Conservation (phyloP, 2,329 filamentous ascomycete genomes). For the Neophaeococcomyces mojaviensis region DNA sequence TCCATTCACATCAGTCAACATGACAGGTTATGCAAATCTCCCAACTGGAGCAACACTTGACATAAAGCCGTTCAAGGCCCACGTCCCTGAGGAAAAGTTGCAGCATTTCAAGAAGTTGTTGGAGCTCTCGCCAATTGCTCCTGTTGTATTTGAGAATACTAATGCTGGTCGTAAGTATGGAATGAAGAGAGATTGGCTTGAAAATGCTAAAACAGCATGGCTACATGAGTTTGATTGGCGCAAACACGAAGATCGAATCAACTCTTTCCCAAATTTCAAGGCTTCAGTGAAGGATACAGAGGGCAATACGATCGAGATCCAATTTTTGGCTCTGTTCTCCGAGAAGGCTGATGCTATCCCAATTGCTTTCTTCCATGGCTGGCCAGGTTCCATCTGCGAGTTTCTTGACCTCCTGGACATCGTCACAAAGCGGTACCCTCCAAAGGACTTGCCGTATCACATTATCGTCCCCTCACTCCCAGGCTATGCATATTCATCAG, state of each 20-base stretch:
- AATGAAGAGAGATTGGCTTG: conserved; percentile 42
- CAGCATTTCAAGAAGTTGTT: conserved; percentile 41
- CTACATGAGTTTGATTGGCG: conserved; percentile 42
- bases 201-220: conserved; percentile 36
- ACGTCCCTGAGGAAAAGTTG: conserved; percentile 38
- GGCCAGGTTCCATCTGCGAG: conserved; percentile 48
- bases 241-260: conserved; percentile 34
- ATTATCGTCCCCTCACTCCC: conserved; percentile 50
- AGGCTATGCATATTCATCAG: conserved; percentile 46
- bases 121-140: conserved; percentile 42
- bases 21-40: conserved; percentile 27
- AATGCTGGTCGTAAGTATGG: conserved; percentile 37
- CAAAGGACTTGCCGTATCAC: conserved; percentile 48
- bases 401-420: conserved; percentile 47
- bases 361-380: conserved; percentile 48
- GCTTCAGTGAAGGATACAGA: conserved; percentile 34
- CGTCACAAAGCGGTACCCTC: conserved; percentile 40
- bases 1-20: too few species aligned
- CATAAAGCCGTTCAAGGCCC: conserved; percentile 36
- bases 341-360: conserved; percentile 43
- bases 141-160: conserved; percentile 43
- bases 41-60: conserved; percentile 31
- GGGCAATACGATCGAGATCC: conserved; percentile 34
- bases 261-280: conserved; percentile 46
- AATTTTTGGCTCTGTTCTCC: conserved; percentile 52